phyloP scores from a whole-genome alignment of 2,329 filamentous ascomycete genomes.

The Nemania sp. region DNA sequence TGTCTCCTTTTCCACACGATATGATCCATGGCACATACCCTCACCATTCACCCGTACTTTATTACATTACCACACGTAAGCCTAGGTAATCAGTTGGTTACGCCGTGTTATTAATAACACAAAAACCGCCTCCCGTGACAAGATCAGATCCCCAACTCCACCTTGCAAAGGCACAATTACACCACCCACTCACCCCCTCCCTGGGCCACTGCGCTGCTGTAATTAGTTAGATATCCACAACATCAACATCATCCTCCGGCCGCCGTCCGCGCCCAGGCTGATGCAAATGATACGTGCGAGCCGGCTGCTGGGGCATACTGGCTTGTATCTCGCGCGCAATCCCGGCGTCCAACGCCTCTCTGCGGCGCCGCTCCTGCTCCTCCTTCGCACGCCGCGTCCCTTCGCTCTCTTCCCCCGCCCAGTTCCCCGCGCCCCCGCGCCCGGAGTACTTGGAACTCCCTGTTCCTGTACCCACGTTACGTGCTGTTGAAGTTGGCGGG shows the following conservation, averaged over 20 bases:
- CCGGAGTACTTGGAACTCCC: constrained; percentile 42
- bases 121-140: no score
- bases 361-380: constrained; percentile 34
- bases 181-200: no score
- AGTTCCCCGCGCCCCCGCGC: constrained; percentile 63
- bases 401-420: constrained; percentile 14
- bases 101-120: no score
- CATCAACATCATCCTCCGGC: constrained; percentile 18
- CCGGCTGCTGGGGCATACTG: constrained; percentile 35
- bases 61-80: background rate
- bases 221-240: no score
- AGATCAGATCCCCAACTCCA: no score
- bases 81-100: no score
- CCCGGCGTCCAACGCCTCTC: constrained; percentile 36
- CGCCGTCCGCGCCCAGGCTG: constrained; percentile 30
- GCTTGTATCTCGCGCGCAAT: constrained; percentile 35
- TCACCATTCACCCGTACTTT: background rate
- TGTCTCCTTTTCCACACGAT: background rate
- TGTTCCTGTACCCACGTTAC: background rate
- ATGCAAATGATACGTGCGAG: constrained; percentile 35
- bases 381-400: constrained; percentile 21
- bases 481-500: background rate
- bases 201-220: no score
- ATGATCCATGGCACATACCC: no score
- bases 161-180: no score